Evolutionary conservation across 225 moss, liverwort and hornwort species (phyloP), one percentile per base, ranked within the genome.

Genomic region (Bryum argenteum): DNA sequence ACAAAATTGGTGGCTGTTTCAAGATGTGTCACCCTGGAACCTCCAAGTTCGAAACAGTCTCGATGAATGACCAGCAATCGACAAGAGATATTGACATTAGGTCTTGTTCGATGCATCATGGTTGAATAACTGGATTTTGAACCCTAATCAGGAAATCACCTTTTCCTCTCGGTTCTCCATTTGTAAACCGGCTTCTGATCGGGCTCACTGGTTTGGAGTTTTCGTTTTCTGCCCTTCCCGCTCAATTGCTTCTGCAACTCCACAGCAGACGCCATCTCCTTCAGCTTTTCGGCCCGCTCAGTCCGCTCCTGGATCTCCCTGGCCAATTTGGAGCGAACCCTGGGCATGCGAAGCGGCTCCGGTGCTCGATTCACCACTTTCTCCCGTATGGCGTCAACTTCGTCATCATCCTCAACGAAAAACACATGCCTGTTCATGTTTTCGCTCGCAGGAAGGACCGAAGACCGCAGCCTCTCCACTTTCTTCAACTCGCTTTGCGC

Each of bases 401-500:
- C 88, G 16, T 73, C 92, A 57, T 67, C 84, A 60, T 87, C 89
- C 48, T 86, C 90, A 37, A 89, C 92, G 71, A 92, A 97, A 70
- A 83, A 97, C 24, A 91, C 64, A 65, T 94, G 94, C 65, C 77
- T 89, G 41, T 90, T 93, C 41, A 64, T 47, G 20, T 66, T 75
- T 5, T 77, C 80, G 18, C 57, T 47, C 21, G 70, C 10, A 11
- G 86, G 86, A 55, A 92, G 89, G 45, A 83, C 78, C 10, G 85
- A 84, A 33, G 87, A 76, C 16, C 72, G 75, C 58, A 97, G 62
- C 54, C 78, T 80, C 62, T 97, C 94, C 71, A 92, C 97, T 81
- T 94, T 97, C 83, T 82, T 97, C 11, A 74, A 76, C 81, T 97
- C 97, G 72, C 80, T 81, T 80, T 94, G 97, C 21, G 92, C 89